Evolutionary conservation across 2,329 filamentous ascomycete genomes (phyloP), one percentile per base, ranked within the genome.

Genomic region (Aspergillus thermomutatus): DNA sequence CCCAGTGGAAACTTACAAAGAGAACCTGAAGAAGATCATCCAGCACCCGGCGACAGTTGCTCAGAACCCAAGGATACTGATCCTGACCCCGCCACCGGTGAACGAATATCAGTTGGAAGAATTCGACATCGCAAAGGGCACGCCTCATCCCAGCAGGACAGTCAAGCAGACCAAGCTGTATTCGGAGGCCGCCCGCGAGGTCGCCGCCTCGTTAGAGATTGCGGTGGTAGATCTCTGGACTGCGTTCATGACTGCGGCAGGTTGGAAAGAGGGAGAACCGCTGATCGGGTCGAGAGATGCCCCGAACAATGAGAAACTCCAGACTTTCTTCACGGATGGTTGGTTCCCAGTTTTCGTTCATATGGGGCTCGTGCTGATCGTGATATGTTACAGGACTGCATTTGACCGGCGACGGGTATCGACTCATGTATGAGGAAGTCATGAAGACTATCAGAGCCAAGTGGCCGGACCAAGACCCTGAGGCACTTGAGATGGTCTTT

Each of bases 181-280:
- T 68, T 86, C 85, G 1, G 77, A 83, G 59, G 90, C 89, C 7
- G 83, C 85, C 11, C 82, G 86, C 58, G 80, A 87, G 52, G 78
- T 89, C 0, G 88, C 82, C 2, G 79, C 73, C 49, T 80, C 79
- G 55, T 74, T 81, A 45, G 72, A 75, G 6, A 66, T 93, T 3
- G 80, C 85, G 0, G 82, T 93, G 1, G 77, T 96, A 23, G 91
- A 97, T 73, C 81, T 97, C 1, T 95, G 90, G 85, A 82, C 84
- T 59, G 85, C 85, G 0, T 82, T 97, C 65, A 90, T 96, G 86
- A 79, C 84, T 54, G 80, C 83, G 48, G 78, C 80, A 2, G 81
- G 80, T 1, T 87, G 83, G 75, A 70, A 77, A 17, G 73, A 75
- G 63, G 80, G 78, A 6, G 75, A 80, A 41, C 73, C 77, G 4